These are phyloP conservation scores for Penicillium ochrochloron DNA, from an alignment of 495 filamentous ascomycete genomes.

Conservation along the genomic window DNA sequence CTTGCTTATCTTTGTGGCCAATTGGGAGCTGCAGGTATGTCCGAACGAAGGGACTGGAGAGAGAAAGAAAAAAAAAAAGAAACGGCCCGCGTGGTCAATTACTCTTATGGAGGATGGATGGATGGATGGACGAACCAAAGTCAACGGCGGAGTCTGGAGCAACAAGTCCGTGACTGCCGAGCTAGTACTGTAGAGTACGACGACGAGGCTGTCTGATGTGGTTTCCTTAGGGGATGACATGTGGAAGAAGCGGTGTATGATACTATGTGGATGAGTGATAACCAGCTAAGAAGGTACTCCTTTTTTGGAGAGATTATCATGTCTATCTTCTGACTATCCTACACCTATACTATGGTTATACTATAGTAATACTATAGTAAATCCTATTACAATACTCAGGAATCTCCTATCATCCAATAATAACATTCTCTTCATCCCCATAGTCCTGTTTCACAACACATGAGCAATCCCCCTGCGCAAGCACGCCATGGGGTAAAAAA, in stretches of 20 bases:
- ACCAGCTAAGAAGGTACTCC: not conserved
- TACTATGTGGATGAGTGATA: not conserved
- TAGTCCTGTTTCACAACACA: conserved; percentile 12
- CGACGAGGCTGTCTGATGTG: not conserved
- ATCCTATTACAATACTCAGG: not conserved
- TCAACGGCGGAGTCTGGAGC: not conserved
- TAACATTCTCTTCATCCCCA: not conserved
- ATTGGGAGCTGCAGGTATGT: conserved; percentile 12
- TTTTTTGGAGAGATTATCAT: not conserved
- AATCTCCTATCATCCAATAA: not conserved
- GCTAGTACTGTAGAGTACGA: not conserved
- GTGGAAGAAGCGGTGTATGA: conserved; percentile 8
- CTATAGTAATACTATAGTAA: not conserved
- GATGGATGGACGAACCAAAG: not conserved
- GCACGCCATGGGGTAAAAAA: conserved; percentile 36
- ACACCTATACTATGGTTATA: not conserved
- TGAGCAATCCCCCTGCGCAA: conserved; percentile 37
- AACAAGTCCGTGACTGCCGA: not conserved
- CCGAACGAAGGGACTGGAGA: not conserved
- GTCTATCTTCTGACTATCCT: not conserved
- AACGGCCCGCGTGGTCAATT: conserved; percentile 4
- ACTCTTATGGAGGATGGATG: not conserved
- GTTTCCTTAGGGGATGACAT: not conserved
- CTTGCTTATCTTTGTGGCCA: conserved; percentile 37
- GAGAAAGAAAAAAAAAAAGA: not conserved